phyloP scores from a whole-genome alignment of 2,329 filamentous ascomycete species.

The Exserohilum rostratum region DNA sequence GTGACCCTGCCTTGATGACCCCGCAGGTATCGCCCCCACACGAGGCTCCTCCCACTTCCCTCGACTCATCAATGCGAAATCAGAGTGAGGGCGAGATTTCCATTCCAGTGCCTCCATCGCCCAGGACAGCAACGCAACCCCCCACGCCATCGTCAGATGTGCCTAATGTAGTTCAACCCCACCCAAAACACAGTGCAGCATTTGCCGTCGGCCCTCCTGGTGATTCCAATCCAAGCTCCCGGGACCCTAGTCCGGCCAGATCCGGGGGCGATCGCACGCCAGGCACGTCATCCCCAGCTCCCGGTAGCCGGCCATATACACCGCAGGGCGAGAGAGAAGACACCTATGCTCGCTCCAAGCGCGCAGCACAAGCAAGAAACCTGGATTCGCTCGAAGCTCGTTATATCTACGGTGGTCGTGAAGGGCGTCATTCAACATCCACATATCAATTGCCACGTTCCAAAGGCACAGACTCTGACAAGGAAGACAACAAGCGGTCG shows the following conservation, averaged over 20 bases:
- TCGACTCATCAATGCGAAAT: conserved; percentile 36
- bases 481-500: conserved; percentile 57
- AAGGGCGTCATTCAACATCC: conserved; percentile 60
- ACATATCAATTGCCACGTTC: conserved; percentile 54
- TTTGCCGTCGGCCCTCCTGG: conserved; percentile 64
- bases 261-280: conserved; percentile 57
- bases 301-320: conserved; percentile 73
- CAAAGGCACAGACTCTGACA: conserved; percentile 47
- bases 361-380: conserved; percentile 71
- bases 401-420: conserved; percentile 82
- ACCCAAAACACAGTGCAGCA: conserved; percentile 57
- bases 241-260: conserved; percentile 68
- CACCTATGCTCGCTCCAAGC: conserved; percentile 82
- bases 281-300: conserved; percentile 63
- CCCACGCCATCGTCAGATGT: conserved; percentile 54
- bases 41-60: conserved; percentile 58
- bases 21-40: conserved; percentile 63
- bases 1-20: conserved; percentile 60
- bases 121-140: conserved; percentile 41
- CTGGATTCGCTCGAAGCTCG: conserved; percentile 74
- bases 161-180: conserved; percentile 51
- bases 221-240: conserved; percentile 60
- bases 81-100: conserved; percentile 29
- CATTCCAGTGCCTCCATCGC: conserved; percentile 35
- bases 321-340: conserved; percentile 81